Evolutionary conservation across 257 asterid genomes (phyloP).

Genomic region (Solanum piurae): DNA sequence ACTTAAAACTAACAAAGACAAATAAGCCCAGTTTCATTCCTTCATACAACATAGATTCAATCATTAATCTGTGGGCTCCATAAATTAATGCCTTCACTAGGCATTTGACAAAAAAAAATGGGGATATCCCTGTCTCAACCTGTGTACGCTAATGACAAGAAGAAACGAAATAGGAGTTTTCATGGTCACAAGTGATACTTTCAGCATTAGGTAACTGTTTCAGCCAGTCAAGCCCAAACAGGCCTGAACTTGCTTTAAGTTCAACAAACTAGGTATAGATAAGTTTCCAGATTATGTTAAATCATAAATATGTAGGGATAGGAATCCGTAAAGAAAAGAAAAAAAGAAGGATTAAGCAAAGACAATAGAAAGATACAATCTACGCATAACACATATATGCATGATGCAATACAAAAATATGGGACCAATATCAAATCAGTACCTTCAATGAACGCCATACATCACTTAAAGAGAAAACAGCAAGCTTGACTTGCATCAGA

Average conservation of each 20-base stretch:
- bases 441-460: slow-evolving; percentile 83
- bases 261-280: background rate
- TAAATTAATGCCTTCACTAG: background rate
- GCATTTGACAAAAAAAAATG: background rate
- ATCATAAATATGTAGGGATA: background rate
- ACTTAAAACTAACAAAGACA: background rate
- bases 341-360: background rate
- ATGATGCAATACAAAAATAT: background rate
- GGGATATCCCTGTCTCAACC: background rate
- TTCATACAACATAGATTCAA: background rate
- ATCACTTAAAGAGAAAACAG: slow-evolving; percentile 79
- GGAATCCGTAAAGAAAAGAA: background rate
- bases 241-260: background rate
- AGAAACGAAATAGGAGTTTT: background rate
- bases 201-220: background rate
- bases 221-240: background rate
- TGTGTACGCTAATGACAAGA: background rate
- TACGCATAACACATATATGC: background rate
- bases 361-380: background rate
- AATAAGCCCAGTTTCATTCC: background rate
- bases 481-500: slow-evolving; percentile 92
- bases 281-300: background rate
- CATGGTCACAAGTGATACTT: background rate
- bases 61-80: background rate
- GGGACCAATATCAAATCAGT: slow-evolving; percentile 1